These are phyloP conservation scores for Pythium aquatile DNA, from an alignment of 352 stramenopile genomes.

Conservation along the genomic window DNA sequence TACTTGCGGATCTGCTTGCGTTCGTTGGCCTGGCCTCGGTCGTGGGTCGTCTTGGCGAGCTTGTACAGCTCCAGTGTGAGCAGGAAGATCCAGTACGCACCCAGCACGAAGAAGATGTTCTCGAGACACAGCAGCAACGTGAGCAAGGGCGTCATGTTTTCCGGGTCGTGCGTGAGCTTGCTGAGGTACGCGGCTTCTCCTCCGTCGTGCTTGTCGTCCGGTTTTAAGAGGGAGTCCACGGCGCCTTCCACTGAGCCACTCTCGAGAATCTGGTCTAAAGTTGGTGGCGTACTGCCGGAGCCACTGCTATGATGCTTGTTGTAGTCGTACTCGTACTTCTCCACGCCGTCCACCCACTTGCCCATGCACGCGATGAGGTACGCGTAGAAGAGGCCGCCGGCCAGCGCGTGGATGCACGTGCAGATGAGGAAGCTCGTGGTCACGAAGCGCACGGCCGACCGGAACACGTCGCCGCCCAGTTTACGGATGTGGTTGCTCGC, in stretches of 20 bases:
- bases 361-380: conserved; percentile 46
- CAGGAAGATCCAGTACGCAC: conserved; percentile 67
- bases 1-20: conserved; percentile 53
- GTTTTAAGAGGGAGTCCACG: conserved; percentile 34
- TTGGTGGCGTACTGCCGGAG: conserved; percentile 1
- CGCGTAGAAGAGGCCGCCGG: conserved; percentile 53
- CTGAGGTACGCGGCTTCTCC: conserved; percentile 58
- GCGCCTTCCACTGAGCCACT: conserved; percentile 25
- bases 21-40: conserved; percentile 47
- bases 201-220: conserved; percentile 47
- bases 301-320: conserved; percentile 17
- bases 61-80: conserved; percentile 59
- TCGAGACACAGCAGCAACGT: conserved; percentile 50
- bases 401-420: conserved; percentile 47
- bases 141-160: conserved; percentile 37
- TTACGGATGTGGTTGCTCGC: conserved; percentile 63
- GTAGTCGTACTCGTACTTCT: conserved; percentile 20
- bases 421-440: conserved; percentile 61
- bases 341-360: conserved; percentile 25
- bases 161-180: conserved; percentile 53
- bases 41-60: conserved; percentile 53
- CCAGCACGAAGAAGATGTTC: conserved; percentile 65
- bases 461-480: conserved; percentile 59
- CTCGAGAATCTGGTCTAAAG: conserved; percentile 14
- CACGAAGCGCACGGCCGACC: conserved; percentile 73